A percentile compares a stretch with the other conserved stretches of the same genome.
Evolutionary conservation across 2,329 filamentous ascomycete genomes (phyloP).

Genomic region (Clathrospora elynae): DNA sequence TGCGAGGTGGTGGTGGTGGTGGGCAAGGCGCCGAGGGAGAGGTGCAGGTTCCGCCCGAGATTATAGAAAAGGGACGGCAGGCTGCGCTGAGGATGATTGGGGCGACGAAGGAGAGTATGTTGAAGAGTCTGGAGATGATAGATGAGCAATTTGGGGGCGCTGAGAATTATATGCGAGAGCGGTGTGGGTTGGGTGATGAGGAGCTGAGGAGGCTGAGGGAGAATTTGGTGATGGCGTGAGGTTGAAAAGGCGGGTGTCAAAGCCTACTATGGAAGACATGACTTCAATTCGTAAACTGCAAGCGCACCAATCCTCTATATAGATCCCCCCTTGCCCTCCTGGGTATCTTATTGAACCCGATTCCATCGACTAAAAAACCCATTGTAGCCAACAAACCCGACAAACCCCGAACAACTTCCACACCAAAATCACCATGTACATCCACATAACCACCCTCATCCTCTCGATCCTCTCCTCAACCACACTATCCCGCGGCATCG

Average conservation of each 20-base stretch:
- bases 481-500: too few species aligned
- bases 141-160: slow-evolving; percentile 65
- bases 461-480: too few species aligned
- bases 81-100: slow-evolving; percentile 46
- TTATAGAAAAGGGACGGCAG: slow-evolving; percentile 28
- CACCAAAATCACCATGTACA: too few species aligned
- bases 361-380: too few species aligned
- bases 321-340: too few species aligned
- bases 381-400: too few species aligned
- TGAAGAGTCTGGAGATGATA: slow-evolving; percentile 59
- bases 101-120: slow-evolving; percentile 58
- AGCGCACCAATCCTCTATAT: too few species aligned
- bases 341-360: too few species aligned
- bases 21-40: slow-evolving; percentile 32
- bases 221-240: slow-evolving; percentile 26
- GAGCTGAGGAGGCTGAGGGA: slow-evolving; percentile 58
- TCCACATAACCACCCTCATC: too few species aligned
- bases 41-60: slow-evolving; percentile 50
- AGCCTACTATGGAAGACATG: too few species aligned
- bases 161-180: slow-evolving; percentile 65
- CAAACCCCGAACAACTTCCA: too few species aligned
- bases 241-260: neutral
- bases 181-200: slow-evolving; percentile 62
- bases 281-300: too few species aligned
- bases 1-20: slow-evolving; percentile 29